Conservation (phyloP, 306 rosid genomes). For the Cyclanthera cordifolia region DNA sequence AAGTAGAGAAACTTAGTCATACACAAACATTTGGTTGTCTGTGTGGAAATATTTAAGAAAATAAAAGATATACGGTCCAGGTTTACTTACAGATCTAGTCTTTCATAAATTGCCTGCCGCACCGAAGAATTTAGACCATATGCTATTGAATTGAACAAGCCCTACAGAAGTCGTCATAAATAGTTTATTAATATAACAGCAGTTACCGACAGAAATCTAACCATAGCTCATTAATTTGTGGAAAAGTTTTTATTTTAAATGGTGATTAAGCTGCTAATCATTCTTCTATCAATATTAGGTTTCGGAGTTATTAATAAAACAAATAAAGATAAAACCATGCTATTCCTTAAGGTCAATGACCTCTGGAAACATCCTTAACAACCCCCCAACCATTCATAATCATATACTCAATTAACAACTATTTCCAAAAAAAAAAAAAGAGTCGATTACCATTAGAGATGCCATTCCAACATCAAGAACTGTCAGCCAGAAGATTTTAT, state of each 20-base stretch:
- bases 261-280: not conserved
- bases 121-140: slow-evolving; percentile 96
- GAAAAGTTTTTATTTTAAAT: not conserved
- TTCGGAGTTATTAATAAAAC: not conserved
- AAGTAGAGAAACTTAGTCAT: not conserved
- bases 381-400: not conserved
- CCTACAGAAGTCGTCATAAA: slow-evolving; percentile 34
- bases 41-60: not conserved
- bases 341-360: not conserved
- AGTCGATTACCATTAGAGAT: slow-evolving; percentile 64
- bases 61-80: slow-evolving; percentile 1
- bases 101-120: slow-evolving; percentile 76
- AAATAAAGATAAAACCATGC: not conserved
- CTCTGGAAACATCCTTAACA: not conserved
- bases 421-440: not conserved
- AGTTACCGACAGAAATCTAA: not conserved
- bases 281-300: not conserved
- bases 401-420: not conserved
- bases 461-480: slow-evolving; percentile 88
- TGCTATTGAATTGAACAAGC: slow-evolving; percentile 94
- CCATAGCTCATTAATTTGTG: not conserved
- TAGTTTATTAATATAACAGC: not conserved
- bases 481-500: slow-evolving; percentile 85
- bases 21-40: not conserved
- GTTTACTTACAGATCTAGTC: slow-evolving; percentile 64